A percentile compares a stretch with the other conserved stretches of the same genome.
phyloP scores from a whole-genome alignment of 805 yeast genomes.

The Yarrowia divulgata region DNA sequence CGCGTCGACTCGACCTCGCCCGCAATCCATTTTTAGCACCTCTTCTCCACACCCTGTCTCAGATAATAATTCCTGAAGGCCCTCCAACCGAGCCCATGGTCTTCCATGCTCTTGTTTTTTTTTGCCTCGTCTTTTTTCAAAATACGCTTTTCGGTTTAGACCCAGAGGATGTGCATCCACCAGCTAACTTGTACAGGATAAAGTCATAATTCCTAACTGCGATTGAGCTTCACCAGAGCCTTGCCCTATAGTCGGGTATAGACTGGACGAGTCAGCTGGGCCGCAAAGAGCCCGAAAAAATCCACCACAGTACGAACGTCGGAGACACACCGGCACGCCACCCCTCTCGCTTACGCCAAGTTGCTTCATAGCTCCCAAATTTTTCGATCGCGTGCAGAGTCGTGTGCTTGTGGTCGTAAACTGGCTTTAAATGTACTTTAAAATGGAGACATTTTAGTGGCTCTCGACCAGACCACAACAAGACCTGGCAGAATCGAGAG shows the following conservation, averaged over 20 bases:
- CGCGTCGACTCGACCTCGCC: too few relatives aligned
- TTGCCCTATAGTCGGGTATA: background rate
- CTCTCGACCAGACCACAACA: background rate
- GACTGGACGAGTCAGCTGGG: background rate
- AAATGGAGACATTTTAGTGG: slow-evolving; percentile 29
- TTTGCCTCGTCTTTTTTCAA: background rate
- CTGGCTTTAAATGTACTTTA: slow-evolving; percentile 33
- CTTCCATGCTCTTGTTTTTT: background rate
- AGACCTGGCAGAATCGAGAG: too few relatives aligned
- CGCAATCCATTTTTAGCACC: background rate
- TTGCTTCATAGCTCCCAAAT: slow-evolving; percentile 7
- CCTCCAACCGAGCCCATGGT: background rate
- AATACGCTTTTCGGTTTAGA: slow-evolving; percentile 29
- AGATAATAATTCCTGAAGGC: background rate
- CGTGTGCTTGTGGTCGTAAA: slow-evolving; percentile 34
- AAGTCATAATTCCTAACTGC: slow-evolving; percentile 36
- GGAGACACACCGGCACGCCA: too few relatives aligned
- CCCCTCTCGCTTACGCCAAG: background rate
- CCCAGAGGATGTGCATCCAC: slow-evolving; percentile 20
- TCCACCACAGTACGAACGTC: background rate
- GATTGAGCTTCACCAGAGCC: slow-evolving; percentile 11
- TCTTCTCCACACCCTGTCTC: slow-evolving; percentile 30
- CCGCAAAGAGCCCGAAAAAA: background rate
- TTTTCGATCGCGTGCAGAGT: slow-evolving; percentile 39
- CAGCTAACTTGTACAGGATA: background rate